Evolutionary conservation across 2,329 filamentous ascomycete genomes (phyloP), one percentile per base, ranked within the genome.

Genomic region (Fusarium sp.): DNA sequence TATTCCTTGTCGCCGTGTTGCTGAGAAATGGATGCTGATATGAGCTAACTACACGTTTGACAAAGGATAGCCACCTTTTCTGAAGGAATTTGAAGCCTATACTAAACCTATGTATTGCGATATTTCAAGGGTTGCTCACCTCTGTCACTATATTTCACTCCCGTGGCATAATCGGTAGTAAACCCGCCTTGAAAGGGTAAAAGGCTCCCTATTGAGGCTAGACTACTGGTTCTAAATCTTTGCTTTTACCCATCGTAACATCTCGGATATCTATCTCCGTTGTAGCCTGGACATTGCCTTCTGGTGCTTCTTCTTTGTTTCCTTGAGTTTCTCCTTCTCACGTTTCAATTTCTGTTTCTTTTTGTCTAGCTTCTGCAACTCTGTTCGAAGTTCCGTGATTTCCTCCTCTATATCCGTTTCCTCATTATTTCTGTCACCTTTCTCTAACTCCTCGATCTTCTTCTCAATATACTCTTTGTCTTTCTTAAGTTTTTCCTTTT

Each of bases 201-300:
- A 17, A 36, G 1, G 35, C 17, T 36, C 35, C 1, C 35, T 36
- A 17, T n/a, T n/a, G 22, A 14, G 15, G 28, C 28, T 32, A 32
- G 5, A n/a, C 1, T 18, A 5, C 3, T 6, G 3, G 47, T 18
- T 32, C 4, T 8, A 2, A 24, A 18, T 10, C 6, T 18, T 13
- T 6, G 11, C 1, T 51, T 18, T 11, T 18, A 24, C 22, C 22
- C 0, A 32, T 18, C 8, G 3, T 5, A 4, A 50, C 8, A 13
- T n/a, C 15, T 3, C 11, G 6, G 2, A 7, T 14, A 10, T 51
- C 30, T 51, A 51, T 18, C 22, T 24, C 2, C 9, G 13, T 2
- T 32, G 15, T 32, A 51, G 28, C 47, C 22, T 51, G 2, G 11
- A 0, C 28, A 51, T 51, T 18, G 28, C 17, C 22, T 24, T 24